These are phyloP conservation scores for Colletotrichum destructivum DNA, from an alignment of 2,329 filamentous ascomycete genomes.

Conservation along the genomic window DNA sequence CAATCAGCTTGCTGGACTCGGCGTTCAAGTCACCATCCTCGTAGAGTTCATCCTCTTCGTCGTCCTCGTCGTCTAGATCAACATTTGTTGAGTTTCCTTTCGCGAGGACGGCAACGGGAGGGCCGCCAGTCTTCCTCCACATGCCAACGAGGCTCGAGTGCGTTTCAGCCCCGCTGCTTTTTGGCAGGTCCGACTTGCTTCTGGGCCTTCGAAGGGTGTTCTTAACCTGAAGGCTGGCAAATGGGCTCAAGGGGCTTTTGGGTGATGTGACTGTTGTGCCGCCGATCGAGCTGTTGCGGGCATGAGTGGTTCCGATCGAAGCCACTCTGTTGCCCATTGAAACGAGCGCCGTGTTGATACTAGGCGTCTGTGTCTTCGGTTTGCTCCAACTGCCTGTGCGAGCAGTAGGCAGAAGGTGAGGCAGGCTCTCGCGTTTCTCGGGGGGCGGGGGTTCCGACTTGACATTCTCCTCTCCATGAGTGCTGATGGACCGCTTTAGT, in stretches of 20 bases:
- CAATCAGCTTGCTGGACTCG: slow-evolving; percentile 73
- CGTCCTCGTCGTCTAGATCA: slow-evolving; percentile 66
- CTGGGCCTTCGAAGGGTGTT: slow-evolving; percentile 67
- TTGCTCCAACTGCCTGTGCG: slow-evolving; percentile 66
- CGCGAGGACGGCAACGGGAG: slow-evolving; percentile 65
- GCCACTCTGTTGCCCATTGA: slow-evolving; percentile 70
- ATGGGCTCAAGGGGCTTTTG: slow-evolving; percentile 65
- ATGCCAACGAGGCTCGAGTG: slow-evolving; percentile 63
- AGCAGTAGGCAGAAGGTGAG: slow-evolving; percentile 64
- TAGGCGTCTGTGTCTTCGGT: slow-evolving; percentile 66
- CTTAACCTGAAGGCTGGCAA: slow-evolving; percentile 61
- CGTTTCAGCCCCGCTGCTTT: slow-evolving; percentile 50
- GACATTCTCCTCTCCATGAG: slow-evolving; percentile 53
- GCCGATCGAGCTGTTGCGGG: slow-evolving; percentile 73
- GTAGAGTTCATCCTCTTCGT: slow-evolving; percentile 69
- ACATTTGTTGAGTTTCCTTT: slow-evolving; percentile 48
- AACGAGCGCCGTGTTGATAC: slow-evolving; percentile 71
- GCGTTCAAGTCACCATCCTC: slow-evolving; percentile 75
- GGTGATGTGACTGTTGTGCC: slow-evolving; percentile 68
- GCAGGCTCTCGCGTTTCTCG: slow-evolving; percentile 60
- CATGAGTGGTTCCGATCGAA: slow-evolving; percentile 70
- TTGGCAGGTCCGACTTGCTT: slow-evolving; percentile 69
- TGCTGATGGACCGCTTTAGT: slow-evolving; percentile 64
- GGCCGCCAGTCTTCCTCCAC: slow-evolving; percentile 68
- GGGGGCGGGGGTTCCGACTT: slow-evolving; percentile 50